Base-by-base conservation (phyloP, 495 filamentous ascomycete genomes). In the Penicillium robsamsonii region DNA sequence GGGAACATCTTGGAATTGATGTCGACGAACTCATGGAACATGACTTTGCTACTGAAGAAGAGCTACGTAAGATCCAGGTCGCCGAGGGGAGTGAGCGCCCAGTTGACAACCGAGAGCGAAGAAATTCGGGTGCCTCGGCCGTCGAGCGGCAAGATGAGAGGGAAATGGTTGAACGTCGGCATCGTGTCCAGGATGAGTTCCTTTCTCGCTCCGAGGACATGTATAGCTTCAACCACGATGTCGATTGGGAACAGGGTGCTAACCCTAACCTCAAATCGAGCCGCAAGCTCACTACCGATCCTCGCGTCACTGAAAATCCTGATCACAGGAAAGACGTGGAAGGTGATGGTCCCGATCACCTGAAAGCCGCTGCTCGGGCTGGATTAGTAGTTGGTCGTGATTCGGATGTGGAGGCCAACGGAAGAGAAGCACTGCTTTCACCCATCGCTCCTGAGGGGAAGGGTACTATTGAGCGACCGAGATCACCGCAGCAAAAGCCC, bases 1-100 rank as follows among this genome's bases (percentile, higher is more conserved):
- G 94, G 58, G 94, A 99, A 72, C 94, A 99, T 79, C 80, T 99
- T 35, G 94, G 94, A 33, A 75, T 99, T 50, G 94, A 97, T 65
- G 90, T 96, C 18, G 94, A 99, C 66, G 91, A 89, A 65, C 81
- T 96, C 53, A 78, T 90, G 75, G 91, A 94, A 59, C 87, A 92
- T 46, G 90, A 96, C 60, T 81, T 78, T 20, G 66, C 69, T 11
- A 73, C 70, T 4, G 75, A 79, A 60, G 73, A 77, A 63, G 73
- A 76, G 54, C 53, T 73, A n/a, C 71, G 70, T 43, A 73, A 69
- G 42, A 75, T 75, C 24, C 66, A 78, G 45, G 68, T 71, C 8
- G 73, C 53, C 12, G 73, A 77, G 56, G 70, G 73, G 35, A 66
- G 57, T 15, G 47, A 48, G n/a, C 54, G 61, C 17, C 50, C 69